A percentile compares a stretch with the other conserved stretches of the same genome.
phyloP scores from a whole-genome alignment of 2,329 filamentous ascomycete species.

The Verticillium klebahnii region DNA sequence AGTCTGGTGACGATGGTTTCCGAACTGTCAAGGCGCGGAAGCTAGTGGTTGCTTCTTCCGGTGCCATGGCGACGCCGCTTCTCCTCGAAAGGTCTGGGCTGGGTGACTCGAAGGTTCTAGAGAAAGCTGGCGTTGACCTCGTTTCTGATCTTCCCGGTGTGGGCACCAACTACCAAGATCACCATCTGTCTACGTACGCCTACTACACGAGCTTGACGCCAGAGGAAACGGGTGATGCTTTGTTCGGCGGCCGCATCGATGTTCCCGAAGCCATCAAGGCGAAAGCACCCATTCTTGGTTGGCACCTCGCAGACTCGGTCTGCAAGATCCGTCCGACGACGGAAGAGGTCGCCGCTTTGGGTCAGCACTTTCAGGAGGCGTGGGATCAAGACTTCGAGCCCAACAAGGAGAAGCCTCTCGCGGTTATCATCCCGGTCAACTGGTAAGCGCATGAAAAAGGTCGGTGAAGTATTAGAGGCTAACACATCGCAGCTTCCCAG shows the following conservation, averaged over 20 bases:
- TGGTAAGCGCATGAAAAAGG: constrained; percentile 17
- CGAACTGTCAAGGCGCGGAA: constrained; percentile 44
- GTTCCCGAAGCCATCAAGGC: constrained; percentile 37
- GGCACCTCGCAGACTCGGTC: constrained; percentile 52
- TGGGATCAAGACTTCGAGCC: constrained; percentile 52
- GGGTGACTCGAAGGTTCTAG: constrained; percentile 44
- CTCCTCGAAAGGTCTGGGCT: constrained; percentile 61
- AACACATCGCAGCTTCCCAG: constrained; percentile 27
- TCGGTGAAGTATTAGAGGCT: background rate
- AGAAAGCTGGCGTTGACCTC: constrained; percentile 39
- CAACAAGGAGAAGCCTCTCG: constrained; percentile 38
- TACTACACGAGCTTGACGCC: constrained; percentile 33
- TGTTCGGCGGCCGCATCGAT: constrained; percentile 43
- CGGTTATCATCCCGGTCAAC: constrained; percentile 34
- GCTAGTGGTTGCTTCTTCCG: constrained; percentile 44
- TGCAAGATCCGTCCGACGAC: constrained; percentile 52
- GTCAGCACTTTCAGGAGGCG: constrained; percentile 44
- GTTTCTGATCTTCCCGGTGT: constrained; percentile 46
- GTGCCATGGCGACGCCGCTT: constrained; percentile 46
- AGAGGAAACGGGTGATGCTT: constrained; percentile 39
- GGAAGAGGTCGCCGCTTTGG: constrained; percentile 45
- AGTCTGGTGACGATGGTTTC: constrained; percentile 25
- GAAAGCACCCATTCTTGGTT: constrained; percentile 47
- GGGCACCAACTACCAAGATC: constrained; percentile 50
- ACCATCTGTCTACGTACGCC: constrained; percentile 47